Conservation (phyloP, 805 yeast species). For the Monosporozyma unispora region DNA sequence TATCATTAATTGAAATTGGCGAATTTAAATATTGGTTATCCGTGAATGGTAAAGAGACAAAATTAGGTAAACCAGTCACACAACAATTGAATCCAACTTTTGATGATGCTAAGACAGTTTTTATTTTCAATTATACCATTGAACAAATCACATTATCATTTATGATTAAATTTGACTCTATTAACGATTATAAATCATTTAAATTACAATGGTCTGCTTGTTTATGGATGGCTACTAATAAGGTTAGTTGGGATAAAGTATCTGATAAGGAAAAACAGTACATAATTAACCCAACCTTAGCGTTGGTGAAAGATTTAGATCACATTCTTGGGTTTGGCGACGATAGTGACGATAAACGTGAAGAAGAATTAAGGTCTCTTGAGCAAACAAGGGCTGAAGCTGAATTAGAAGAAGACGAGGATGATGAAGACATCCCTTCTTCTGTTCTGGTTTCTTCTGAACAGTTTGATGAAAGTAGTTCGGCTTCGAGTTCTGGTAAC, state of each 20-base stretch:
- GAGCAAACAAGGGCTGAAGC: conserved; percentile 26
- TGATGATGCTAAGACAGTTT: conserved; percentile 41
- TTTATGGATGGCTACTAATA: conserved; percentile 54
- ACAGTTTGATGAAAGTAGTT: conserved; percentile 12
- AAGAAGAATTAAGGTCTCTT: conserved; percentile 22
- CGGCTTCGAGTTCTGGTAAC: conserved; percentile 34
- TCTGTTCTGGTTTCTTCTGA: conserved; percentile 16
- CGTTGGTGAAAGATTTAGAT: conserved; percentile 33
- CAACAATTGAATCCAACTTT: conserved; percentile 58
- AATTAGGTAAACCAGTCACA: conserved; percentile 35
- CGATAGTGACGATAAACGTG: conserved; percentile 27
- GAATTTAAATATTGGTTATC: conserved; percentile 48
- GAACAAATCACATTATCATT: conserved; percentile 45
- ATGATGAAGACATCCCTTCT: conserved; percentile 30
- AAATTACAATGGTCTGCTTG: conserved; percentile 44
- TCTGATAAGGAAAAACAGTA: conserved; percentile 44
- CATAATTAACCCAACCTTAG: conserved; percentile 40
- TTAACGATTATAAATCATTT: conserved; percentile 38
- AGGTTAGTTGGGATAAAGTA: conserved; percentile 38
- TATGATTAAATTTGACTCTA: conserved; percentile 45
- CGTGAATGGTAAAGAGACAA: conserved; percentile 26
- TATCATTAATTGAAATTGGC: conserved; percentile 37
- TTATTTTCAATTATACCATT: conserved; percentile 53
- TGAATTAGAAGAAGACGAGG: conserved; percentile 34
- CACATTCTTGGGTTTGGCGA: conserved; percentile 22